phyloP scores from a whole-genome alignment of 1,139 yeast species.

The Nakaseomyces nivariensis region DNA sequence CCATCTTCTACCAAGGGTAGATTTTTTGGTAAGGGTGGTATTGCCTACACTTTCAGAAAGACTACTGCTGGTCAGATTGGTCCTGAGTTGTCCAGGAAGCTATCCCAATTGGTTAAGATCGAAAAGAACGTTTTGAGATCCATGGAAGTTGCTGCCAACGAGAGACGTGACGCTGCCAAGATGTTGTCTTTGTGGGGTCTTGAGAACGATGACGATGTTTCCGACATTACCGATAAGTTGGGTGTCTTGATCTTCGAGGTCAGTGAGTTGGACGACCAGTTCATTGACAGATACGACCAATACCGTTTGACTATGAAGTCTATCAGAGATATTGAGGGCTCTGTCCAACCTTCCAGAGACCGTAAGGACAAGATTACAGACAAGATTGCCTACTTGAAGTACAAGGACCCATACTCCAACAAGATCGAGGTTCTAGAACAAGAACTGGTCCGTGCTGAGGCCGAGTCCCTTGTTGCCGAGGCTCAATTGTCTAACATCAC shows the following conservation, averaged over 20 bases:
- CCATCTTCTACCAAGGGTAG: conserved; percentile 79
- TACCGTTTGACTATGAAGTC: conserved; percentile 93
- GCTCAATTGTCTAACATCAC: conserved; percentile 97
- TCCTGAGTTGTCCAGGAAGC: conserved; percentile 87
- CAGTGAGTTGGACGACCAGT: conserved; percentile 96
- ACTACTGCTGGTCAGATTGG: conserved; percentile 90
- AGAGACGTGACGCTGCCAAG: conserved; percentile 93
- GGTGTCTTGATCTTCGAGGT: conserved; percentile 93
- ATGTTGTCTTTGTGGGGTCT: conserved; percentile 97
- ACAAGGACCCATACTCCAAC: conserved; percentile 97
- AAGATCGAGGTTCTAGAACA: conserved; percentile 92
- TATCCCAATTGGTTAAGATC: conserved; percentile 83
- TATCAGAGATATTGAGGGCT: conserved; percentile 90
- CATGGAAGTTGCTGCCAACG: conserved; percentile 85
- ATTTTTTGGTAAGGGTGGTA: conserved; percentile 85
- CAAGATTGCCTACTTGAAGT: conserved; percentile 93
- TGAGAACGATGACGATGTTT: conserved; percentile 92
- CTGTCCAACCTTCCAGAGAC: conserved; percentile 97
- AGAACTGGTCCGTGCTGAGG: conserved; percentile 97
- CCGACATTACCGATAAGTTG: conserved; percentile 93
- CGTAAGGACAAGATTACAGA: conserved; percentile 96
- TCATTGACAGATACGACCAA: conserved; percentile 95
- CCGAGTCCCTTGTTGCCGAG: conserved; percentile 97
- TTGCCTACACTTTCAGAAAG: conserved; percentile 73
- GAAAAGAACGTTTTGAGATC: conserved; percentile 95